A percentile compares a stretch with the other conserved stretches of the same genome.
Conservation (phyloP, 2,329 filamentous ascomycete species). For the Cladophialophora carrionii region DNA sequence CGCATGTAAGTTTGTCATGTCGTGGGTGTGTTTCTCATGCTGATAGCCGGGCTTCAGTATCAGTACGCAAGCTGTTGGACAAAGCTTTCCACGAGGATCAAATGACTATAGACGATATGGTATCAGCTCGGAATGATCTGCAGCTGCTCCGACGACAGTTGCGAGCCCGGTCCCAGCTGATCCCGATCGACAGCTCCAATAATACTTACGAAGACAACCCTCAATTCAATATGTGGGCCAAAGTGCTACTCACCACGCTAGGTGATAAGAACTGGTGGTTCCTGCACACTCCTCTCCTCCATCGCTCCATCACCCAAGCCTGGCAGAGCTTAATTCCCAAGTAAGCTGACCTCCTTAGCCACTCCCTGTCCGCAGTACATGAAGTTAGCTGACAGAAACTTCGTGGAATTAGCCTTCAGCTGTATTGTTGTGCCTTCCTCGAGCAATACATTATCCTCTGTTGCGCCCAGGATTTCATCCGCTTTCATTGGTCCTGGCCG, state of each 20-base stretch:
- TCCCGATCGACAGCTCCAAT: neutral
- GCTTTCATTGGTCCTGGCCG: constrained; percentile 8
- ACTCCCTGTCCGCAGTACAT: neutral
- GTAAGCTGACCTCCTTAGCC: neutral
- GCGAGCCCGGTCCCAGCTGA: neutral
- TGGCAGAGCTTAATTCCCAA: constrained; percentile 11
- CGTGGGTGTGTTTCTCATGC: neutral
- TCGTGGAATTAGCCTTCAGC: neutral
- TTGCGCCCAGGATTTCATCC: constrained; percentile 2
- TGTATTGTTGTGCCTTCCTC: constrained; percentile 9
- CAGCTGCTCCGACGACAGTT: neutral
- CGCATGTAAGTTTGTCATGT: neutral
- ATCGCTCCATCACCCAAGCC: constrained; percentile 7
- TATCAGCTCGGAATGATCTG: constrained; percentile 9
- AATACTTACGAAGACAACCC: constrained; percentile 7
- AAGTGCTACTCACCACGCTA: neutral
- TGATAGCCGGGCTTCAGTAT: neutral
- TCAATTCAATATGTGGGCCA: constrained; percentile 1
- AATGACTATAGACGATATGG: constrained; percentile 6
- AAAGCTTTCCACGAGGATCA: constrained; percentile 4
- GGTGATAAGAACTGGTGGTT: constrained; percentile 14
- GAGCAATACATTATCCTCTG: constrained; percentile 2
- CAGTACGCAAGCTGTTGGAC: constrained; percentile 4
- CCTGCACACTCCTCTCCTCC: constrained; percentile 8
- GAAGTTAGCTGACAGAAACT: neutral